Evolutionary conservation across 345 rosid species (phyloP).

Genomic region (Arabidopsis suecica): DNA sequence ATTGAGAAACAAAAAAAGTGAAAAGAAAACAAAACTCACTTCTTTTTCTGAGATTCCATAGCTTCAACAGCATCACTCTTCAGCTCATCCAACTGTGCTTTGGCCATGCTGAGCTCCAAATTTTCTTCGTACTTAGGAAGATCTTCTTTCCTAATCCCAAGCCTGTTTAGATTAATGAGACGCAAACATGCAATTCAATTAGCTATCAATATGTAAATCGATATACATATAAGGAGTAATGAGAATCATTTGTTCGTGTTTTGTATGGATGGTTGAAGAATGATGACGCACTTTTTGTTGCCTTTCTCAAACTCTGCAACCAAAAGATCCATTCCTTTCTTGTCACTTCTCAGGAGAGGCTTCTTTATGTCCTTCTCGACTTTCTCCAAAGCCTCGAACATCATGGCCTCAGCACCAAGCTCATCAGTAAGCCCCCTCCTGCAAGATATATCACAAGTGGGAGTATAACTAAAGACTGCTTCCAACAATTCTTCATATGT

Average conservation of each 20-base stretch:
- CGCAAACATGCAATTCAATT: conserved; percentile 12
- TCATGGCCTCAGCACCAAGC: conserved; percentile 91
- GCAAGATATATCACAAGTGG: conserved; percentile 38
- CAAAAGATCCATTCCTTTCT: conserved; percentile 90
- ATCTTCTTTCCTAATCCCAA: conserved; percentile 84
- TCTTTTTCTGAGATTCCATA: conserved; percentile 94
- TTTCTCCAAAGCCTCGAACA: conserved; percentile 94
- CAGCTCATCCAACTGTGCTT: conserved; percentile 86
- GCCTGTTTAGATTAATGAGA: conserved; percentile 52
- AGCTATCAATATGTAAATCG: not conserved
- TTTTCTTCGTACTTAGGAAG: conserved; percentile 91
- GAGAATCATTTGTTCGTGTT: not conserved
- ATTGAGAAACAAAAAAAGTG: not conserved
- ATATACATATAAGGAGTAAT: not conserved
- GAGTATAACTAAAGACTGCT: not conserved
- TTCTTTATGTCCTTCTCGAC: conserved; percentile 89
- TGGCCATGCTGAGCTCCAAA: conserved; percentile 79
- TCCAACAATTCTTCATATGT: not conserved
- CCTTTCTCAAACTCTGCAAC: conserved; percentile 88
- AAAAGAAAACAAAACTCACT: conserved; percentile 46
- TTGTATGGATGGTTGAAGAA: not conserved
- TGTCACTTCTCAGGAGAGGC: conserved; percentile 91
- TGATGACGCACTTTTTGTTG: conserved; percentile 68
- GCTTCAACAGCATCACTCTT: conserved; percentile 92
- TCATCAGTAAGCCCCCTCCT: conserved; percentile 90